Base-by-base conservation (phyloP, 108 stramenopile species). In the Pseudonitzschia multiseries region DNA sequence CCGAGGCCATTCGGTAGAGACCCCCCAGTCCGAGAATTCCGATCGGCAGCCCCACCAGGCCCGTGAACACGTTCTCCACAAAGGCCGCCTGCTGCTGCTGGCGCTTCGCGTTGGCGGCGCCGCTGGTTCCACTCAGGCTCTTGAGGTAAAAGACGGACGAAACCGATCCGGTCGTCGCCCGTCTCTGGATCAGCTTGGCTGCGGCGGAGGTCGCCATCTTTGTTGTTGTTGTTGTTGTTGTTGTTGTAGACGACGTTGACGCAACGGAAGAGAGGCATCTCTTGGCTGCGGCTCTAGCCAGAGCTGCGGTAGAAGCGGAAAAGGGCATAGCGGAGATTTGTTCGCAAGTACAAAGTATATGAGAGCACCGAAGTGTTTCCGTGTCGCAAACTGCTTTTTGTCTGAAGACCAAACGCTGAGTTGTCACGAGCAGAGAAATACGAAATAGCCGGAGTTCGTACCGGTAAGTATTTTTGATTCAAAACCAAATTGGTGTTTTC, bases 151-250 rank as follows among this genome's bases (percentile, higher is more conserved):
- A 75, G 40, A 75, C 67, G 0, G 64, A 65, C 17, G 74, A 59
- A 20, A 75, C 33, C 15, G 57, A 60, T 15, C 74, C 74, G 24
- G 74, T 75, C 20, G 74, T 75, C 21, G 67, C 74, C 15, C 74
- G 66, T 18, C 64, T 22, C 59, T 75, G 74, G 53, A 75, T 68
- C 43, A 75, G 20, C 24, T 51, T 44, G 22, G 56, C 51, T 0
- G 74, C 74, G 43, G 44, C 21, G 36, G 73, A 53, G 24, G 31
- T 20, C 14, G 36, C 36, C n/a, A n/a, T n/a, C n/a, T n/a, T n/a
- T n/a, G n/a, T n/a, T 60, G 57, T 22, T 60, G 57, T 60, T 2
- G 57, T 0, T 2, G 57, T 26, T 2, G 0, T 26, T 60, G 57
- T 60, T 60, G 57, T 60, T 60, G 57, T 60, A 0, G 57, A 0